Evolutionary conservation across 495 filamentous ascomycete species (phyloP).

Genomic region (Penicillium bovifimosum): DNA sequence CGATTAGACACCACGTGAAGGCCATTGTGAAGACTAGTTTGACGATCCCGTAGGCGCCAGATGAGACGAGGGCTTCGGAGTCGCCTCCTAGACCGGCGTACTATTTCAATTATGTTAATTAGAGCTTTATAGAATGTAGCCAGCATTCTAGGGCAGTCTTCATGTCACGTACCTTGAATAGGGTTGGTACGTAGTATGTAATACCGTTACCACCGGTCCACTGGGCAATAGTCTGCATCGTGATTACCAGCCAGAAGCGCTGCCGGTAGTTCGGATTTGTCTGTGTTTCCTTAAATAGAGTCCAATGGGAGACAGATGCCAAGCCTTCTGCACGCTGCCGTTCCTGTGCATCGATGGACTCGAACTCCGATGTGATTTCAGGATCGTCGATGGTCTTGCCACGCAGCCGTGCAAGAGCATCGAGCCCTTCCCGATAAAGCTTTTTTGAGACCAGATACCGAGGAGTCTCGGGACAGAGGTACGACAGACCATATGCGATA

Average conservation of each 20-base stretch:
- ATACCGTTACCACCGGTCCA: conserved; percentile 47
- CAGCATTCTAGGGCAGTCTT: too few species aligned
- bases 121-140: too few species aligned
- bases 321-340: conserved; percentile 24
- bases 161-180: conserved; percentile 24
- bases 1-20: conserved; percentile 43
- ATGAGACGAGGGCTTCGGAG: conserved; percentile 32
- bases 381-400: conserved; percentile 27
- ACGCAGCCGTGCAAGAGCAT: conserved; percentile 38
- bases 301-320: conserved; percentile 32
- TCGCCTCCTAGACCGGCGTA: conserved; percentile 34
- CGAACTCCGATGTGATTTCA: conserved; percentile 32
- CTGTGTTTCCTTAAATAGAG: conserved; percentile 40
- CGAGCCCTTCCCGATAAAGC: conserved; percentile 27
- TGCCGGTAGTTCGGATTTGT: conserved; percentile 39
- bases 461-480: conserved; percentile 36
- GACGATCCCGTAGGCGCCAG: conserved; percentile 41
- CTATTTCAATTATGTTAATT: background rate
- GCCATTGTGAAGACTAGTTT: conserved; percentile 46
- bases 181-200: conserved; percentile 41
- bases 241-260: conserved; percentile 42
- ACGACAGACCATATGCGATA: conserved; percentile 33
- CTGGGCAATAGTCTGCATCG: conserved; percentile 43
- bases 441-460: conserved; percentile 39
- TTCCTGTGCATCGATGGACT: conserved; percentile 30